Base-by-base conservation (phyloP, 768 basidiomycete genomes). In the Crepidotus variabilis region DNA sequence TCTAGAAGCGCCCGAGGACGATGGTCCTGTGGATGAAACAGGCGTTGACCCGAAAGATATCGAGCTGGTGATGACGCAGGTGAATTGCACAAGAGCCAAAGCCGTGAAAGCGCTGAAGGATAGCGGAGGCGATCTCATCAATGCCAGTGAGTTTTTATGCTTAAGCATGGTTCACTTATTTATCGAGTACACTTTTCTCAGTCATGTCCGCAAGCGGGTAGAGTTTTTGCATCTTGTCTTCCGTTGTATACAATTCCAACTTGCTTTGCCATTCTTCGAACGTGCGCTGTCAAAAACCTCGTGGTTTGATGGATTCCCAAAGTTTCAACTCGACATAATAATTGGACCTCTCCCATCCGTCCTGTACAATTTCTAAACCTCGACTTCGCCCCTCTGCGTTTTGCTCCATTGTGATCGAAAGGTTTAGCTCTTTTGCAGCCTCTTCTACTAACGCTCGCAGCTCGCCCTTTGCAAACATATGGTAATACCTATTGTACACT, bases 131-230 rank as follows among this genome's bases (percentile, higher is more conserved):
- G 95, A 98, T 75, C 71, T 98, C 71, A 95, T 97, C 78, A 95
- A 94, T 73, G 95, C 94, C 58, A 96, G 94, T 96, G 69, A 72
- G 94, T 90, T 33, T 52, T 11, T 32, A 34, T 48, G 33, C 13
- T 14, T 43, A 2, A 7, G 8, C 35, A 47, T 53, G 20, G 6
- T 22, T 36, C 2, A 20, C 11, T 45, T 28, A 51, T 51, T 50
- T n/a, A n/a, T n/a, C n/a, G n/a, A n/a, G 59, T 22, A 61, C 50
- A 59, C 34, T 14, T 22, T 45, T 57, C 52, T 52, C n/a, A 94
- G 92, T 94, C 72, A 94, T 94, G 92, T 90, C 92, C 9, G 92
- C 92, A 63, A 92, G 88, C 84, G 90, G 90, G 77, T 94, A 78
- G 80, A 61, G 64, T 65, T 56, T 60, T 61, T 62, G 62, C 66